phyloP scores from a whole-genome alignment of 306 rosid genomes.

The Prunus mume region DNA sequence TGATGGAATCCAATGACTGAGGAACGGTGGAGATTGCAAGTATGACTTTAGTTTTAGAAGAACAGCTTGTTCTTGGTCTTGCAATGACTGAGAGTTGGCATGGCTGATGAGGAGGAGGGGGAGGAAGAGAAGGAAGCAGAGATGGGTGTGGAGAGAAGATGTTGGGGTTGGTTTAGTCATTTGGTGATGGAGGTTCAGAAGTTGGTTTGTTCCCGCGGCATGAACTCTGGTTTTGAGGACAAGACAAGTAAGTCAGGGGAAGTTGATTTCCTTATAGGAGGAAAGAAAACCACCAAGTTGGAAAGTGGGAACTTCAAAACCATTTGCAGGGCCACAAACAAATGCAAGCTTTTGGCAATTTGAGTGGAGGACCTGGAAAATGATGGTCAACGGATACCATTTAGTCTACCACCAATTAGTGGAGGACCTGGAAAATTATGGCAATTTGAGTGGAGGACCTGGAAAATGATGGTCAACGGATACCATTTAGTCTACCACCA shows the following conservation, averaged over 20 bases:
- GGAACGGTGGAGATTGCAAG: conserved; percentile 36
- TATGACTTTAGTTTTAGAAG: conserved; percentile 42
- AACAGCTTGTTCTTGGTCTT: conserved; percentile 42
- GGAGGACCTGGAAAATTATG: too few species aligned
- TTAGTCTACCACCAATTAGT: too few species aligned
- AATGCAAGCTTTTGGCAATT: too few species aligned
- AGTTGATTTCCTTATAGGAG: not conserved
- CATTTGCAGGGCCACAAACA: too few species aligned
- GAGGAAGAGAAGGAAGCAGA: conserved; percentile 17
- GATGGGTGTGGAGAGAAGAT: conserved; percentile 1
- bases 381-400: too few species aligned
- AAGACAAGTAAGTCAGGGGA: not conserved
- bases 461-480: too few species aligned
- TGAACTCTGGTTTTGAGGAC: too few species aligned
- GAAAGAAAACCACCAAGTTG: not conserved
- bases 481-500: too few species aligned
- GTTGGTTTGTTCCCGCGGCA: not conserved
- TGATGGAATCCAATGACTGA: conserved; percentile 44
- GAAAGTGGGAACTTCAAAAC: not conserved
- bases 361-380: too few species aligned
- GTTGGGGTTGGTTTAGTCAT: conserved; percentile 25
- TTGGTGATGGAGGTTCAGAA: not conserved
- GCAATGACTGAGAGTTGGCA: conserved; percentile 37
- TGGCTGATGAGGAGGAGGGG: conserved; percentile 14
- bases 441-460: too few species aligned